Conservation (phyloP, 192 early-diverging fungal species). For the Entomortierella chlamydospora region DNA sequence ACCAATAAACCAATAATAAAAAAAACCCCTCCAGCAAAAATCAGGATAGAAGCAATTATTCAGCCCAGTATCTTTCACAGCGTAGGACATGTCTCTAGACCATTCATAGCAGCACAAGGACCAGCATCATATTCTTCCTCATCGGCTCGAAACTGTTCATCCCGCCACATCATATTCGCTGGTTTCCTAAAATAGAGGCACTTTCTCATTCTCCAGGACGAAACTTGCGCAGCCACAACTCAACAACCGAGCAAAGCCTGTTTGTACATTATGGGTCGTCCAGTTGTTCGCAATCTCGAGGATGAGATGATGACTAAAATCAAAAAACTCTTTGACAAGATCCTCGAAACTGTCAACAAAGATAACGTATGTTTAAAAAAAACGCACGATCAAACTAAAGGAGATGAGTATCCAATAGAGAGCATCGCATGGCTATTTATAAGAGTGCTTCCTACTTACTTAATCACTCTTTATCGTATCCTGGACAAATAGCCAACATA, state of each 20-base stretch:
- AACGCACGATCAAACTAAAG: not conserved
- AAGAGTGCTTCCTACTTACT: no score
- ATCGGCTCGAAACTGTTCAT: not conserved
- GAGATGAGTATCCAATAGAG: not conserved
- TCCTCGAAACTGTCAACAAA: conserved; percentile 44
- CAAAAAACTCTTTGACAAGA: conserved; percentile 39
- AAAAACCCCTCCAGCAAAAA: no score
- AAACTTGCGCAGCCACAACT: not conserved
- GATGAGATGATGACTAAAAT: conserved; percentile 52
- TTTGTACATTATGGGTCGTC: conserved; percentile 30
- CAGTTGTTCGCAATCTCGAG: conserved; percentile 47
- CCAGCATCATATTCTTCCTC: not conserved
- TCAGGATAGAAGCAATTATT: no score
- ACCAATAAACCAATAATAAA: no score
- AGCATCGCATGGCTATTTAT: no score
- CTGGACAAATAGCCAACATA: conserved; percentile 18
- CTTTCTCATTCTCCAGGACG: not conserved
- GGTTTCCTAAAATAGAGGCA: not conserved
- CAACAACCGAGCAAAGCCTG: not conserved
- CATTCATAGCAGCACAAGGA: not conserved
- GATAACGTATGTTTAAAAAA: conserved; percentile 51
- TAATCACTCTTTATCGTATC: not conserved
- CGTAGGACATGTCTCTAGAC: not conserved
- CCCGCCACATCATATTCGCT: not conserved
- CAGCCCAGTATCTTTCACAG: not conserved